phyloP scores from a whole-genome alignment of 73 alveolate genomes.

The Tetrahymena malaccensis region DNA sequence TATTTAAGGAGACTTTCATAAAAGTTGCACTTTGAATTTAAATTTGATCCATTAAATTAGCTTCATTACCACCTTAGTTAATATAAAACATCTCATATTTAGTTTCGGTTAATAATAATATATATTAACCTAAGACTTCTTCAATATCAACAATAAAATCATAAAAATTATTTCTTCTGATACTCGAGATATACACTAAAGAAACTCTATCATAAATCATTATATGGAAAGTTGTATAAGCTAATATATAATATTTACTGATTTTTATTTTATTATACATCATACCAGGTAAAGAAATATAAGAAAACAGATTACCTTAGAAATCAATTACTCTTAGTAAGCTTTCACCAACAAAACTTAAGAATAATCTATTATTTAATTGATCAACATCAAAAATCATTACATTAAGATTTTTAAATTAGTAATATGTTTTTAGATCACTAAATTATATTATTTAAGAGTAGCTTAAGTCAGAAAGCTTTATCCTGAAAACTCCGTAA shows the following conservation, averaged over 20 bases:
- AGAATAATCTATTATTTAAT: neutral
- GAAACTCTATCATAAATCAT: neutral
- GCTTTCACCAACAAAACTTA: neutral
- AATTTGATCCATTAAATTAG: neutral
- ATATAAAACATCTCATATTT: neutral
- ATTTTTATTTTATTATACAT: neutral
- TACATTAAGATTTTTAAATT: neutral
- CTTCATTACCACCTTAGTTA: neutral
- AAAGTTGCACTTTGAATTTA: neutral
- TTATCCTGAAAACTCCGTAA: neutral
- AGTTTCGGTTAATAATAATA: neutral
- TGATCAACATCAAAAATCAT: neutral
- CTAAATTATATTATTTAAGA: neutral
- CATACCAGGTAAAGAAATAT: neutral
- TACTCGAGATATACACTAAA: neutral
- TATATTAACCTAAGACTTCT: neutral
- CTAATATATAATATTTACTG: neutral
- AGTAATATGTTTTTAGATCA: neutral
- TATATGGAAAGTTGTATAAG: neutral
- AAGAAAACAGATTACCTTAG: neutral
- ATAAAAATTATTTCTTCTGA: neutral
- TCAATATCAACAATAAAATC: neutral
- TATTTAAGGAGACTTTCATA: neutral
- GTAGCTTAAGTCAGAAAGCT: neutral
- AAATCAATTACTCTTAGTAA: neutral